These are phyloP conservation scores for Apodospora peruviana DNA, from an alignment of 495 filamentous ascomycete genomes.

Conservation along the genomic window DNA sequence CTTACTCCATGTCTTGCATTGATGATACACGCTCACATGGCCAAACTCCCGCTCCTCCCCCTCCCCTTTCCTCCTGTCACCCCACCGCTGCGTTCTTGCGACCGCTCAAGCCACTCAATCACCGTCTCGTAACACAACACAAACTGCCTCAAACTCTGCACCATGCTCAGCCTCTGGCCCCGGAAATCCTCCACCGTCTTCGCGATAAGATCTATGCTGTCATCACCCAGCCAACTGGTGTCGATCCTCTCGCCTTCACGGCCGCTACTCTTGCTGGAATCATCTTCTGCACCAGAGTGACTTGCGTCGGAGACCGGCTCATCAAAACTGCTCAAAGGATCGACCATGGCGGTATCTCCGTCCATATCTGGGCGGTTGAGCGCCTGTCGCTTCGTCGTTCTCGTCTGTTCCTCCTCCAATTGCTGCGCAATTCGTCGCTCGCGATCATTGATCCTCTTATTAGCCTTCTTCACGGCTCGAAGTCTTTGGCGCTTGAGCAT, in stretches of 20 bases:
- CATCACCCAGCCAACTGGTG: conserved; percentile 39
- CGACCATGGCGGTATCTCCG: conserved; percentile 35
- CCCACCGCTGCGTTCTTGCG: conserved; percentile 24
- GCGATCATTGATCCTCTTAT: conserved; percentile 30
- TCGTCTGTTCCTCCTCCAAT: conserved; percentile 4
- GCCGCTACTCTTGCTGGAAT: conserved; percentile 1
- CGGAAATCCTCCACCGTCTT: conserved; percentile 87
- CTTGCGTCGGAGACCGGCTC: not conserved
- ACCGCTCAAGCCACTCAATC: conserved; percentile 70
- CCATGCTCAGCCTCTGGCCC: conserved; percentile 87
- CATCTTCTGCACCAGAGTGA: not conserved
- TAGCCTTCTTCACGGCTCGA: conserved; percentile 21
- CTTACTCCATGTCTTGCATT: no score
- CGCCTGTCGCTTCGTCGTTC: conserved; percentile 3
- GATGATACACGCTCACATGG: no score
- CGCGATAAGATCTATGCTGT: conserved; percentile 70
- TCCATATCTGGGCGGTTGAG: conserved; percentile 25
- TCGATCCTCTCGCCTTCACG: conserved; percentile 19
- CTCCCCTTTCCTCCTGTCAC: conserved; percentile 4
- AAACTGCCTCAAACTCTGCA: conserved; percentile 90
- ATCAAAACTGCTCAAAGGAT: conserved; percentile 8
- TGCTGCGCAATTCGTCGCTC: conserved; percentile 17
- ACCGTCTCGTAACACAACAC: conserved; percentile 96
- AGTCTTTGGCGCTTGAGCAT: conserved; percentile 78
- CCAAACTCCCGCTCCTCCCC: conserved; percentile 23